Base-by-base conservation (phyloP, 768 basidiomycete genomes). In the Rhizopogon rudus region DNA sequence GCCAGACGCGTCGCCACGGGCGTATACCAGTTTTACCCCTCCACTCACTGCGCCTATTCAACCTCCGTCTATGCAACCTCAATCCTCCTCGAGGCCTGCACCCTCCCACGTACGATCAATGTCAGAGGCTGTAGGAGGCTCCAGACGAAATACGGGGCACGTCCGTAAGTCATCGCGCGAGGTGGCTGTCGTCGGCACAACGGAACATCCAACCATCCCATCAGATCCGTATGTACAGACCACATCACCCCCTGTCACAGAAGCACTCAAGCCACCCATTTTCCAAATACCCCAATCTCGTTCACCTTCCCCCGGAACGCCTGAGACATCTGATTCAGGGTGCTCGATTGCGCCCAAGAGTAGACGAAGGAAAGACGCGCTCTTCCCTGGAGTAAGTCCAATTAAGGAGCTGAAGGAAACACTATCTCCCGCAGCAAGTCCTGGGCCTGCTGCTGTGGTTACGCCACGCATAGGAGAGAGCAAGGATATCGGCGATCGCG, bases 401-500 rank as follows among this genome's bases (percentile, higher is more conserved):
- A 58, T 63, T 52, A 68, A 57, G 57, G 65, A 72, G 51, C 52
- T 61, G 42, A 63, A 53, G 46, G 62, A 65, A 55, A 28, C 54
- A 22, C 56, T 56, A 53, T 37, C 48, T 37, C 22, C 48, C 14
- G 20, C 5, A 25, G 35, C 48, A 49, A 49, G 48, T 16, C 48
- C 48, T 16, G 28, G 56, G 43, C 45, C 59, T 54, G 66, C 59
- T 54, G 66, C 67, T 60, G 63, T 81, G 57, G 67, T 76, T 35
- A 88, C 86, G 22, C 85, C 86, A 22, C 77, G 73, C 59, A 84
- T 86, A 59, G 85, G 86, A 44, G 75, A 86, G 60, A 71, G 71
- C 54, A 87, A 86, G 63, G 77, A 81, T 57, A 77, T 87, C 56
- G 73, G 73, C 58, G 71, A 76, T 40, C 83, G 81, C 37, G 84